Base-by-base conservation (phyloP, 495 filamentous ascomycete species). In the Venustampulla echinocandica region DNA sequence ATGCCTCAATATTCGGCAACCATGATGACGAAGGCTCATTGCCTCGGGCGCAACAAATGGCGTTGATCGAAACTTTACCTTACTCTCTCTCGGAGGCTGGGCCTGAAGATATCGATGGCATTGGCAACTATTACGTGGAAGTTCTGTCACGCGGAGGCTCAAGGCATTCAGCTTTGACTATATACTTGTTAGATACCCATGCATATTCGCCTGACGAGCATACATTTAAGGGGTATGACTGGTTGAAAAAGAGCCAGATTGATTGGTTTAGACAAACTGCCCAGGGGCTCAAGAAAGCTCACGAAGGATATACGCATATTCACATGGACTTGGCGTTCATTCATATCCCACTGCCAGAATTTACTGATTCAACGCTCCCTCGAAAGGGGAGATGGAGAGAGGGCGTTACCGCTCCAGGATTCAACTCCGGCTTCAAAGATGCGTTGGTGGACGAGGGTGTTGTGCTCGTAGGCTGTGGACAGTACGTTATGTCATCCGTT, bases 321-420 rank as follows among this genome's bases (percentile, higher is more conserved):
- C 93, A 96, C 58, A 87, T 97, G 75, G 84, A 97, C 61, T 78
- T 97, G 64, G 90, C 93, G 0, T 98, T 98, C 59, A 93, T 97
- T 49, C 92, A 98, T 55, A 98, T 98, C 41, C 92, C 92, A 1
- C 70, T 98, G 11, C 90, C 90, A 0, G 92, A 98, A 62, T 95
- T 95, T 55, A 70, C 73, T 14, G 49, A 64, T 10, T 60, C 69
- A 25, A 60, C 65, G 27, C 68, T 71, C 10, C 67, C 72, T 27
- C 69, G 62, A 27, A 73, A 82, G 13, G 89, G 86, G 2, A 57
- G 73, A 4, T 85, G 79, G 72, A 75, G 74, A 23, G 92, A 98
- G 60, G 64, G 69, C 4, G 77, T 86, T 9, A 97, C 90, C 0
- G 90, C 93, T 3, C 92, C 92, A 13, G 69, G 64, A 14, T 94